A percentile compares a stretch with the other conserved stretches of the same genome.
Conservation (phyloP, 352 stramenopile species). For the Phytophthora rubi region DNA sequence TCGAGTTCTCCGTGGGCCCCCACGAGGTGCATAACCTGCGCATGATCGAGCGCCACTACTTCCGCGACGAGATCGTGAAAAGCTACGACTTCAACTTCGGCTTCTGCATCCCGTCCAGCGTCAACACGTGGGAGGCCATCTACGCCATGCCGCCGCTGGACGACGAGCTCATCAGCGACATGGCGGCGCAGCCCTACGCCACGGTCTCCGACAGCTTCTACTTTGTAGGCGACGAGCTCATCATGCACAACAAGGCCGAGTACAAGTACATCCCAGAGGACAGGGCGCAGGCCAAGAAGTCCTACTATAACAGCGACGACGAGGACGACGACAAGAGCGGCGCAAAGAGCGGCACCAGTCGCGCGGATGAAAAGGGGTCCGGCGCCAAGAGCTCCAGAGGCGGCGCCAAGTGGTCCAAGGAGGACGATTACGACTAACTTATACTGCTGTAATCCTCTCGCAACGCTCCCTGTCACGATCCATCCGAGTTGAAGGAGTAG, state of each 20-base stretch:
- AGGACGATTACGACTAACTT: constrained; percentile 90
- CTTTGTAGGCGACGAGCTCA: constrained; percentile 95
- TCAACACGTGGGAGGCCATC: constrained; percentile 96
- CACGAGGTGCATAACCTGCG: constrained; percentile 91
- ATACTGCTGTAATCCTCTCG: constrained; percentile 22
- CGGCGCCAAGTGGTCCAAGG: constrained; percentile 89
- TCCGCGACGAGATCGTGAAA: constrained; percentile 94
- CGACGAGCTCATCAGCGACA: constrained; percentile 94
- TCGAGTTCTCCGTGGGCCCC: constrained; percentile 94
- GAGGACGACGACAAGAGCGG: constrained; percentile 72
- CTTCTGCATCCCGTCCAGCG: constrained; percentile 96
- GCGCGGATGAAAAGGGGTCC: constrained; percentile 68
- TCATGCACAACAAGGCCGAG: constrained; percentile 97
- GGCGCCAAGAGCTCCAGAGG: constrained; percentile 40
- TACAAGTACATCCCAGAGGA: constrained; percentile 95
- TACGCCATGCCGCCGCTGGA: constrained; percentile 94
- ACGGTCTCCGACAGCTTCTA: constrained; percentile 97
- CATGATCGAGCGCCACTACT: constrained; percentile 98
- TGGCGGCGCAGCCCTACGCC: constrained; percentile 94
- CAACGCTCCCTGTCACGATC: constrained; percentile 1
- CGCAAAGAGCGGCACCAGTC: constrained; percentile 44
- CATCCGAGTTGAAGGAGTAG: constrained; percentile 7
- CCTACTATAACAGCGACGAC: constrained; percentile 90
- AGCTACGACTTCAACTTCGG: constrained; percentile 97
- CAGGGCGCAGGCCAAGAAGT: constrained; percentile 90